A percentile compares a stretch with the other conserved stretches of the same genome.
phyloP scores from a whole-genome alignment of 2,329 filamentous ascomycete species.

The Aschersonia sp. region DNA sequence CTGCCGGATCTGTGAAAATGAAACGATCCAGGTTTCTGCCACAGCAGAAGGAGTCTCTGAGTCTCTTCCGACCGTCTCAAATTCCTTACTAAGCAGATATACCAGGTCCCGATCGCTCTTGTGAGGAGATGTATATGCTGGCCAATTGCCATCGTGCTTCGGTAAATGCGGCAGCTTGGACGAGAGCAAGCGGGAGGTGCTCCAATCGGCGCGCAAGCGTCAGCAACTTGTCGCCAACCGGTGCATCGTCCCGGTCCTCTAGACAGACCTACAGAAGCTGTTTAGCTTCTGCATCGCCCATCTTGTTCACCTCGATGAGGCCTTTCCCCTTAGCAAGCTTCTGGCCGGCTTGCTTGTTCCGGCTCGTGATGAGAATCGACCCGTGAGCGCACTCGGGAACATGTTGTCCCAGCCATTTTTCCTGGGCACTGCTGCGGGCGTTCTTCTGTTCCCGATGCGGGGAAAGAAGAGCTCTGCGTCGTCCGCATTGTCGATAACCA shows the following conservation, averaged over 20 bases:
- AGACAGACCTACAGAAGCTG: constrained; percentile 13
- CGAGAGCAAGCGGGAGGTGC: neutral
- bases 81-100: constrained; percentile 12
- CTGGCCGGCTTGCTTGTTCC: constrained; percentile 1
- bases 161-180: neutral
- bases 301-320: constrained; percentile 8
- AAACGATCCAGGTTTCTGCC: constrained; percentile 18
- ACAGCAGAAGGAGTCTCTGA: constrained; percentile 10
- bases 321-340: neutral
- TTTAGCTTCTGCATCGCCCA: constrained; percentile 5
- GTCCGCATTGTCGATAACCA: constrained; percentile 31
- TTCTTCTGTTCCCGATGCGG: constrained; percentile 7
- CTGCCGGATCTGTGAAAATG: constrained; percentile 14
- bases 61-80: constrained; percentile 13
- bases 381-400: neutral
- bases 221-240: constrained; percentile 6
- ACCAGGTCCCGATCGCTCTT: neutral
- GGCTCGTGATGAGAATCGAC: neutral
- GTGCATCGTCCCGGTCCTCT: neutral
- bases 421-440: constrained; percentile 4
- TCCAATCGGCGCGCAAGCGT: constrained; percentile 3
- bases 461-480: constrained; percentile 17
- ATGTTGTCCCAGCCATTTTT: constrained; percentile 3
- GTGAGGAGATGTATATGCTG: neutral
- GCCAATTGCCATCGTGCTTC: neutral